Conservation (phyloP, 1,139 yeast species). For the Yamadazyma atlantica region DNA sequence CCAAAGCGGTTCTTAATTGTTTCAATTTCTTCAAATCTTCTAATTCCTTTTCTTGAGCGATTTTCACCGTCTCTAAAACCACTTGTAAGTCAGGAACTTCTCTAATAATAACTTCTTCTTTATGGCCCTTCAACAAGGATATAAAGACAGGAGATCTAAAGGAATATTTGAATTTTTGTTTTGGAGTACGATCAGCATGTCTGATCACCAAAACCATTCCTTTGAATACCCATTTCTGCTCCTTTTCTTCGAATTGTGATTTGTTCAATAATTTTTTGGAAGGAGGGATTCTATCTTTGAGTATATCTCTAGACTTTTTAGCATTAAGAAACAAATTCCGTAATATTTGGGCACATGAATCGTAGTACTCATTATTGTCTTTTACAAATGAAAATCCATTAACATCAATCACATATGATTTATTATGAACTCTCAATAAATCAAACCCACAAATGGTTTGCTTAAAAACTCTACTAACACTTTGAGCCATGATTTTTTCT, state of each 20-base stretch:
- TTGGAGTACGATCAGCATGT: conserved; percentile 99
- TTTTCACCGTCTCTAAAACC: conserved; percentile 79
- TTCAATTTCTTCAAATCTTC: conserved; percentile 79
- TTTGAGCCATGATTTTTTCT: conserved; percentile 78
- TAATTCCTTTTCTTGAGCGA: conserved; percentile 73
- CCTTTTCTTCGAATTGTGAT: conserved; percentile 67
- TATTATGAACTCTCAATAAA: conserved; percentile 81
- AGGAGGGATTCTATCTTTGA: conserved; percentile 40
- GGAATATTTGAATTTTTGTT: conserved; percentile 94
- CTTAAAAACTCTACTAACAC: conserved; percentile 71
- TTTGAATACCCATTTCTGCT: conserved; percentile 95
- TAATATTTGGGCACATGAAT: conserved; percentile 75
- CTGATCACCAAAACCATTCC: conserved; percentile 90
- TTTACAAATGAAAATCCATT: conserved; percentile 98
- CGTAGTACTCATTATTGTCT: conserved; percentile 85
- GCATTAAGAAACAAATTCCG: conserved; percentile 70
- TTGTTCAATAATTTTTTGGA: conserved; percentile 37
- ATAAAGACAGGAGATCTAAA: conserved; percentile 86
- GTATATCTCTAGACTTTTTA: conserved; percentile 42
- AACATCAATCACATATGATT: conserved; percentile 92
- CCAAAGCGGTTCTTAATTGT: conserved; percentile 79
- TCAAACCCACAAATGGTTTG: conserved; percentile 99
- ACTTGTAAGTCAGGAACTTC: conserved; percentile 83
- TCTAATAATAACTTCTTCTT: conserved; percentile 92
- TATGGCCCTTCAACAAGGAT: conserved; percentile 87